These are phyloP conservation scores for Rhododendron ovatum DNA, from an alignment of 148 eudicot species.

Conservation along the genomic window DNA sequence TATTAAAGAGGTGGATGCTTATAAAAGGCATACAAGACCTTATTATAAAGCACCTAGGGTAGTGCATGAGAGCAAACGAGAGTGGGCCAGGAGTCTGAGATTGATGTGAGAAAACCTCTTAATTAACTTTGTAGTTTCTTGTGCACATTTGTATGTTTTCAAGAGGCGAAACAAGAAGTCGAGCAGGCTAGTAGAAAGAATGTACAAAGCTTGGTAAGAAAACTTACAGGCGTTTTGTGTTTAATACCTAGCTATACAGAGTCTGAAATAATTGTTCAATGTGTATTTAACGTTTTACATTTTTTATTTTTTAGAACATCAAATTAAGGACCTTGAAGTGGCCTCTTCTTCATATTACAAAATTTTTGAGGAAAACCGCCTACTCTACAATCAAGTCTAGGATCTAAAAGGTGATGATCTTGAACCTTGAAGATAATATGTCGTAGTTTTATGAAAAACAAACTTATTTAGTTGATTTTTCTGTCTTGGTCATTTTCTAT, in stretches of 20 bases:
- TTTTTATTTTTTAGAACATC: slow-evolving; percentile 39
- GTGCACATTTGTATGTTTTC: slow-evolving; percentile 19
- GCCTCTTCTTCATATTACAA: slow-evolving; percentile 84
- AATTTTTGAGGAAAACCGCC: slow-evolving; percentile 86
- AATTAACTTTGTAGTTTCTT: too few species aligned
- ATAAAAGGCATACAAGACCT: too few species aligned
- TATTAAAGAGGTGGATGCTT: too few species aligned
- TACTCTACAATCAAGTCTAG: slow-evolving; percentile 83
- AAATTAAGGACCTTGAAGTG: slow-evolving; percentile 65
- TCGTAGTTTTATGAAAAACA: not conserved
- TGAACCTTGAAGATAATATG: not conserved
- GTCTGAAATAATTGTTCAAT: not conserved
- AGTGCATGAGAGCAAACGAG: too few species aligned
- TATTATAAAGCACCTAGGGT: too few species aligned
- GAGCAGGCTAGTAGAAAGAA: slow-evolving; percentile 66
- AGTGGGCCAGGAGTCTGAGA: too few species aligned
- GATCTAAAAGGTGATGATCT: slow-evolving; percentile 75
- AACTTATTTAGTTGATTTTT: slow-evolving; percentile 4
- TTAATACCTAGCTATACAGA: not conserved
- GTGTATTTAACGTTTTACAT: not conserved
- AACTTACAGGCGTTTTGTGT: not conserved
- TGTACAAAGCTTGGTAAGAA: slow-evolving; percentile 56
- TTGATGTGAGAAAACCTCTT: too few species aligned
- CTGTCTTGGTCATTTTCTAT: slow-evolving; percentile 48
- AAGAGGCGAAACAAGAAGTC: slow-evolving; percentile 49